A percentile compares a stretch with the other conserved stretches of the same genome.
Evolutionary conservation across 176 grass and related monocot species (phyloP).

Genomic region (Cenchrus fungigraminus): DNA sequence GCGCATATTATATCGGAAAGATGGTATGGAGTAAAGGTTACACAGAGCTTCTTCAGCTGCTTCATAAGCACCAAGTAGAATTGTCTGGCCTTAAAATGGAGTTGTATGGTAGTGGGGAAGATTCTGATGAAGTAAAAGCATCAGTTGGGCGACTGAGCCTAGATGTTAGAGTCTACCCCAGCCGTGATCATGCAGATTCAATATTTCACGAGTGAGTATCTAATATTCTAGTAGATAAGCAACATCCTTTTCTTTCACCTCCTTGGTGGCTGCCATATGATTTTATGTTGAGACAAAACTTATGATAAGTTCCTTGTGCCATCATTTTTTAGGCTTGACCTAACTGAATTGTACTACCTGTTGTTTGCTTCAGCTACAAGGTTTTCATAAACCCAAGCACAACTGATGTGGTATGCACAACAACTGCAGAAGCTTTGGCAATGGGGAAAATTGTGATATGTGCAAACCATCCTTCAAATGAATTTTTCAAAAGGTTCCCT

Average conservation of each 20-base stretch:
- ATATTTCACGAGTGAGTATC: slow-evolving; percentile 85
- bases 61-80: slow-evolving; percentile 67
- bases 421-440: slow-evolving; percentile 88
- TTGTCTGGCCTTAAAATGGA: slow-evolving; percentile 83
- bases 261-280: slow-evolving; percentile 6
- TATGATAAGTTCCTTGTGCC: slow-evolving; percentile 9
- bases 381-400: slow-evolving; percentile 99
- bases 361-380: slow-evolving; percentile 80
- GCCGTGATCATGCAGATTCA: slow-evolving; percentile 85
- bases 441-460: slow-evolving; percentile 99
- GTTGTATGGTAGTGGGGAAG: slow-evolving; percentile 95
- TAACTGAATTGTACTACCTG: neutral
- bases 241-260: neutral
- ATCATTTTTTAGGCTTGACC: slow-evolving; percentile 1
- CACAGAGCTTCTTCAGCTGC: slow-evolving; percentile 77
- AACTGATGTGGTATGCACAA: slow-evolving; percentile 95
- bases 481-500: slow-evolving; percentile 93
- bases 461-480: slow-evolving; percentile 87
- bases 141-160: slow-evolving; percentile 67
- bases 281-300: neutral
- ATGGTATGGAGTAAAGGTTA: slow-evolving; percentile 99
- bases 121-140: slow-evolving; percentile 69
- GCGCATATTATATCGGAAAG: slow-evolving; percentile 98
- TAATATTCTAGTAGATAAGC: slow-evolving; percentile 15
- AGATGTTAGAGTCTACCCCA: slow-evolving; percentile 75